Conservation (phyloP, 345 rosid species). For the Mallotus nudiflorus region DNA sequence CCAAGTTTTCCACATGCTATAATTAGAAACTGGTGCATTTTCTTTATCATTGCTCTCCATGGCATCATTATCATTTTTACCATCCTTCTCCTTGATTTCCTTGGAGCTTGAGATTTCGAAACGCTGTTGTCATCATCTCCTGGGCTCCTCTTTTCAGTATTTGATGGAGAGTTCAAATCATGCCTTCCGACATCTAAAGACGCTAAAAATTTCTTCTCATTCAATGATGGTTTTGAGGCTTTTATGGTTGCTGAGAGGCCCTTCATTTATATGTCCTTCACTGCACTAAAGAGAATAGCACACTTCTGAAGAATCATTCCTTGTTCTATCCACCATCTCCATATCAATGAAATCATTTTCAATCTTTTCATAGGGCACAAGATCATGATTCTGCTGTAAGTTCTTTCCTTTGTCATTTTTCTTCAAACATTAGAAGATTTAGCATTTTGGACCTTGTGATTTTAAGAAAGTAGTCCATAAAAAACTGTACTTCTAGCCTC, state of each 20-base stretch:
- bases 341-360: slow-evolving; percentile 34
- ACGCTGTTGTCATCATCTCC: background rate
- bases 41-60: slow-evolving; percentile 50
- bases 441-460: slow-evolving; percentile 30
- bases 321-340: too few relatives aligned
- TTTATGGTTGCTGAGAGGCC: slow-evolving; percentile 4
- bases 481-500: slow-evolving; percentile 91
- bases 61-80: slow-evolving; percentile 27
- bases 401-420: slow-evolving; percentile 28
- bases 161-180: too few relatives aligned
- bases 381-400: slow-evolving; percentile 8
- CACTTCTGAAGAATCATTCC: too few relatives aligned
- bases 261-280: too few relatives aligned
- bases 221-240: slow-evolving; percentile 4
- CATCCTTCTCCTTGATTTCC: slow-evolving; percentile 19
- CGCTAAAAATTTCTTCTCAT: slow-evolving; percentile 26
- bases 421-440: slow-evolving; percentile 40
- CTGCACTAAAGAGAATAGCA: too few relatives aligned
- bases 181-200: slow-evolving; percentile 7
- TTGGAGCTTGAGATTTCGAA: background rate
- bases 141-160: slow-evolving; percentile 8
- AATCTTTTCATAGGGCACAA: slow-evolving; percentile 21
- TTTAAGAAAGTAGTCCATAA: slow-evolving; percentile 51
- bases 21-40: slow-evolving; percentile 46
- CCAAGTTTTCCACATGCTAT: slow-evolving; percentile 50